These are phyloP conservation scores for Bolboschoenoplectus hybrid DNA, from an alignment of 202 grass and related monocot species.

Conservation along the genomic window DNA sequence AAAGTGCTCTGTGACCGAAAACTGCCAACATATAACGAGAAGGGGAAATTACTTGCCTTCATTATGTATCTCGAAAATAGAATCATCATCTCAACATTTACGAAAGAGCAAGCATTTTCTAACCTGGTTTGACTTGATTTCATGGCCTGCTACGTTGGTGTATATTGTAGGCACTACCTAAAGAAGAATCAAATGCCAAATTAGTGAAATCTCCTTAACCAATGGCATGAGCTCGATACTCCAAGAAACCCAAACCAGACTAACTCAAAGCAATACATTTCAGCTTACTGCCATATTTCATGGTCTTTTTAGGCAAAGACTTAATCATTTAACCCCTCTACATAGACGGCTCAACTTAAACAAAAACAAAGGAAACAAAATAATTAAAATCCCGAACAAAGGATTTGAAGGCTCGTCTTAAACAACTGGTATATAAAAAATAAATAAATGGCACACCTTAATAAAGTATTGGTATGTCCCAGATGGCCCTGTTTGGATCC, in stretches of 20 bases:
- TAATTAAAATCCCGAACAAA: not conserved
- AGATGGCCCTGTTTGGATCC: constrained; percentile 69
- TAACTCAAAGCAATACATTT: constrained; percentile 8
- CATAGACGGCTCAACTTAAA: not conserved
- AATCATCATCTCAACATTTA: constrained; percentile 19
- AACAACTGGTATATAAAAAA: constrained; percentile 36
- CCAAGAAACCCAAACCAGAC: not conserved
- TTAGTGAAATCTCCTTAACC: not conserved
- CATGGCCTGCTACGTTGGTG: constrained; percentile 72
- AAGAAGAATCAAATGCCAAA: constrained; percentile 37
- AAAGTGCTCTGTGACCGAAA: constrained; percentile 94
- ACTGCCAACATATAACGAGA: constrained; percentile 52
- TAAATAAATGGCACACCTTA: constrained; percentile 58
- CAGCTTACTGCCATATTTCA: not conserved
- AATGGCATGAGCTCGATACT: not conserved
- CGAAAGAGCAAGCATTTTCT: constrained; percentile 22
- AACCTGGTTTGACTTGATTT: constrained; percentile 94
- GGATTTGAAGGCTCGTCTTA: not conserved
- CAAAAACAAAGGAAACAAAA: constrained; percentile 1
- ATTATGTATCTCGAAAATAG: constrained; percentile 18
- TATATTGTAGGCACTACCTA: constrained; percentile 99
- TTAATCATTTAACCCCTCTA: constrained; percentile 21
- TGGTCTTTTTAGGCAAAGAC: constrained; percentile 22
- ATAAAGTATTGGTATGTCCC: constrained; percentile 99
- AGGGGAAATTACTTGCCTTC: constrained; percentile 14